Conservation (phyloP, 306 rosid species). For the Aeschynomene evenia region DNA sequence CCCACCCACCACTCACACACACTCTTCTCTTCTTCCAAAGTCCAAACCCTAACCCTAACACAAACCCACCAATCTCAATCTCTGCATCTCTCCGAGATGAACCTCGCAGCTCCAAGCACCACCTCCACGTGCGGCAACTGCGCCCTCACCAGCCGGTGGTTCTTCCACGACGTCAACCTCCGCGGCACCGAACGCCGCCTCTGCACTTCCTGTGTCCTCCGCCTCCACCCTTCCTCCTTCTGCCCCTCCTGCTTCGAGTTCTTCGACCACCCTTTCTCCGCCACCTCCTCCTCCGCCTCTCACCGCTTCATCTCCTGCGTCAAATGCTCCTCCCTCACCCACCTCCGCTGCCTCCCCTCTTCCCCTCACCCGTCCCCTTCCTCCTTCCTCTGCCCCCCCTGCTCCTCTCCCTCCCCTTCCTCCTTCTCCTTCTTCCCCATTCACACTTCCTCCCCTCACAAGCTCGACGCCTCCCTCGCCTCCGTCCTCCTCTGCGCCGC, state of each 20-base stretch:
- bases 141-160: constrained; percentile 37
- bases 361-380: constrained; percentile 35
- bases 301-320: constrained; percentile 49
- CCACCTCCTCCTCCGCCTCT: constrained; percentile 35
- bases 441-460: constrained; percentile 3
- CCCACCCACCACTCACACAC: neutral
- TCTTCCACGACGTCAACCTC: constrained; percentile 55
- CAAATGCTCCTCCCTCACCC: constrained; percentile 75
- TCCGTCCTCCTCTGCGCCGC: constrained; percentile 63
- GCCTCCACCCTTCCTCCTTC: constrained; percentile 61
- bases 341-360: constrained; percentile 60
- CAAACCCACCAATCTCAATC: too few relatives aligned
- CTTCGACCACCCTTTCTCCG: constrained; percentile 43
- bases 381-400: constrained; percentile 58
- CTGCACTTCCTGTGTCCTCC: constrained; percentile 88
- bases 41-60: neutral
- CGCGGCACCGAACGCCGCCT: constrained; percentile 54
- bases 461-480: constrained; percentile 5
- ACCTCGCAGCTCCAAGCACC: neutral
- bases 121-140: constrained; percentile 54
- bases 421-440: constrained; percentile 55
- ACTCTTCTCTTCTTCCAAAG: neutral
- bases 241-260: constrained; percentile 74
- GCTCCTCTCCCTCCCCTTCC: constrained; percentile 50
- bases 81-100: neutral